These are phyloP conservation scores for Dendrothele bispora DNA, from an alignment of 768 basidiomycete species.

Conservation along the genomic window DNA sequence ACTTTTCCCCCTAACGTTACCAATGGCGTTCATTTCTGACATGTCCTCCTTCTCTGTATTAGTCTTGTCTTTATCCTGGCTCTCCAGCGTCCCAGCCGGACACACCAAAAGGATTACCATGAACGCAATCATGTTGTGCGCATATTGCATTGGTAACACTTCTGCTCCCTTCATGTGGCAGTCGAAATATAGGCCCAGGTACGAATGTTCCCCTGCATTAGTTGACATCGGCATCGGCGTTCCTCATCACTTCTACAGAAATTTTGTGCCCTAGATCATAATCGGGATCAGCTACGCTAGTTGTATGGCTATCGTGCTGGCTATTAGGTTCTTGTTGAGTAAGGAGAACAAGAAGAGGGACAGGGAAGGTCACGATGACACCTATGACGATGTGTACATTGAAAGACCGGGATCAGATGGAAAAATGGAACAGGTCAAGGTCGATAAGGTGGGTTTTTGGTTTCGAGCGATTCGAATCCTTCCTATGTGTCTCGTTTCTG, in stretches of 20 bases:
- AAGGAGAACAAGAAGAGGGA: slow-evolving; percentile 69
- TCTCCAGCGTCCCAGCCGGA: slow-evolving; percentile 63
- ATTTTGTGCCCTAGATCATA: slow-evolving; percentile 75
- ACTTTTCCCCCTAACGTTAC: neutral
- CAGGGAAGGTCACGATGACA: slow-evolving; percentile 40
- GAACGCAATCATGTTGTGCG: slow-evolving; percentile 73
- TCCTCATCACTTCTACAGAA: slow-evolving; percentile 35
- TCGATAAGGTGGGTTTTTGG: slow-evolving; percentile 3
- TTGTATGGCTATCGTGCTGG: slow-evolving; percentile 47
- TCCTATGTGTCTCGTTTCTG: slow-evolving; percentile 43
- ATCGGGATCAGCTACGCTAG: slow-evolving; percentile 61
- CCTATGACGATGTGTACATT: slow-evolving; percentile 3
- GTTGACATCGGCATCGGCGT: neutral
- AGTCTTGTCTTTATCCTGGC: slow-evolving; percentile 61
- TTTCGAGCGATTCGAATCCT: slow-evolving; percentile 49
- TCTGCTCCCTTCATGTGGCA: slow-evolving; percentile 76
- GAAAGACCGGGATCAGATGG: neutral
- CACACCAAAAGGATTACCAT: slow-evolving; percentile 71
- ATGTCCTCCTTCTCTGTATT: slow-evolving; percentile 37
- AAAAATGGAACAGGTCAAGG: slow-evolving; percentile 1
- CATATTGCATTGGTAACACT: slow-evolving; percentile 66
- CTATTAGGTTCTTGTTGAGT: slow-evolving; percentile 49
- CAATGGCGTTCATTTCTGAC: neutral
- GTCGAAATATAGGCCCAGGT: slow-evolving; percentile 65
- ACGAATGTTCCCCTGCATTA: too few species aligned